phyloP scores from a whole-genome alignment of 1,284 basidiomycete genomes.

The Stygiomarasmius scandens region DNA sequence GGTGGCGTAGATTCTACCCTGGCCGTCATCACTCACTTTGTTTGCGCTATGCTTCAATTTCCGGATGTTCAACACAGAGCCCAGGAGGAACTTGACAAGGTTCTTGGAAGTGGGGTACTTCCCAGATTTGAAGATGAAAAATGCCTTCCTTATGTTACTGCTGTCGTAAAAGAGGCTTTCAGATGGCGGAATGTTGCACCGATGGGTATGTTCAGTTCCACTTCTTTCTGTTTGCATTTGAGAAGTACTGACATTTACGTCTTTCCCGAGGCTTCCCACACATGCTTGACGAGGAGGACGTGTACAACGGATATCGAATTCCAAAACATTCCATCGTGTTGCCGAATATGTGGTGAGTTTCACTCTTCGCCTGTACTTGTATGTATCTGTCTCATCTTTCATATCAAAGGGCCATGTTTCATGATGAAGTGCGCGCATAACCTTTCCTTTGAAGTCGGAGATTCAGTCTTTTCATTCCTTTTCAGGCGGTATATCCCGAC shows the following conservation, averaged over 20 bases:
- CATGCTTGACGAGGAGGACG: conserved; percentile 13
- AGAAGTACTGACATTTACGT: too few species aligned
- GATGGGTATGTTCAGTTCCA: too few species aligned
- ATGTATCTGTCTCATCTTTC: too few species aligned
- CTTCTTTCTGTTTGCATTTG: neutral
- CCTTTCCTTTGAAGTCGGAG: too few species aligned
- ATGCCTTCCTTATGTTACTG: conserved; percentile 5
- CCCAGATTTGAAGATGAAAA: conserved; percentile 4
- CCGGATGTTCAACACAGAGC: conserved; percentile 5
- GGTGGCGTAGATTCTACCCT: neutral
- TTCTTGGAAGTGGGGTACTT: neutral
- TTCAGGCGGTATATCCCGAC: conserved; percentile 24
- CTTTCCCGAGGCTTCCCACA: conserved; percentile 1
- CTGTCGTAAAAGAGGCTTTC: conserved; percentile 1
- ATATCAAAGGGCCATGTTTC: too few species aligned
- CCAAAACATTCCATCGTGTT: conserved; percentile 14
- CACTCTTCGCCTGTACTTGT: too few species aligned
- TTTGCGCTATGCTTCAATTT: conserved; percentile 5
- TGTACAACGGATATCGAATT: conserved; percentile 16
- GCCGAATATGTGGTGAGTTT: conserved; percentile 17
- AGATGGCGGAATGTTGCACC: conserved; percentile 10
- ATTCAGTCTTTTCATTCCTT: too few species aligned
- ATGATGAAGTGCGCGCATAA: too few species aligned
- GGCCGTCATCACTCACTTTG: neutral
- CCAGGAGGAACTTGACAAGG: conserved; percentile 8